A percentile compares a stretch with the other conserved stretches of the same genome.
Evolutionary conservation across 2,329 filamentous ascomycete genomes (phyloP).

Genomic region (Cercospora zeae-maydis): DNA sequence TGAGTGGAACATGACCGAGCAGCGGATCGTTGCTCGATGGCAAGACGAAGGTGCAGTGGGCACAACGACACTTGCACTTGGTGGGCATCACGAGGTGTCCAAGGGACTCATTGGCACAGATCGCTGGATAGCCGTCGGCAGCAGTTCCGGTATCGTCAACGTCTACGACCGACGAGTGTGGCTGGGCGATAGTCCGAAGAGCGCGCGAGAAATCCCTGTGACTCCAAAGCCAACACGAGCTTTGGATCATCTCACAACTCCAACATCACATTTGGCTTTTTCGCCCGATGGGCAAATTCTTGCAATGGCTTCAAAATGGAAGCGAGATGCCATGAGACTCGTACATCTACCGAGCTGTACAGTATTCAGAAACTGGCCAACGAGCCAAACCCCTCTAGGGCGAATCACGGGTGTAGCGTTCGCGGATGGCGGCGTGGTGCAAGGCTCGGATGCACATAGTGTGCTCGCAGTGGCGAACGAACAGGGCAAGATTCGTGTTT

Average conservation of each 20-base stretch:
- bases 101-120: conserved; percentile 66
- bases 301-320: conserved; percentile 79
- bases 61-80: conserved; percentile 76
- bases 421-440: conserved; percentile 38
- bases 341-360: conserved; percentile 90
- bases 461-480: conserved; percentile 85
- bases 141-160: conserved; percentile 83
- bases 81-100: conserved; percentile 58
- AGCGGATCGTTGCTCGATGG: conserved; percentile 76
- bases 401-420: conserved; percentile 62
- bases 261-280: conserved; percentile 75
- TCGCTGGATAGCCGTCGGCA: conserved; percentile 85
- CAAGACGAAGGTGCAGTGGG: conserved; percentile 84
- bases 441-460: conserved; percentile 40
- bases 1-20: conserved; percentile 72
- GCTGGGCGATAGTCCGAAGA: conserved; percentile 27
- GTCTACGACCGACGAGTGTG: conserved; percentile 80
- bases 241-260: conserved; percentile 83
- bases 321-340: conserved; percentile 80
- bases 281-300: conserved; percentile 86
- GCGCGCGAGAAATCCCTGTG: conserved; percentile 50
- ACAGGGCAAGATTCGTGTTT: conserved; percentile 78
- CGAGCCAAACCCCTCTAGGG: conserved; percentile 80
- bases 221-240: conserved; percentile 68
- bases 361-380: conserved; percentile 97